Base-by-base conservation (phyloP, 768 basidiomycete species). In the Boletus reticulatus region DNA sequence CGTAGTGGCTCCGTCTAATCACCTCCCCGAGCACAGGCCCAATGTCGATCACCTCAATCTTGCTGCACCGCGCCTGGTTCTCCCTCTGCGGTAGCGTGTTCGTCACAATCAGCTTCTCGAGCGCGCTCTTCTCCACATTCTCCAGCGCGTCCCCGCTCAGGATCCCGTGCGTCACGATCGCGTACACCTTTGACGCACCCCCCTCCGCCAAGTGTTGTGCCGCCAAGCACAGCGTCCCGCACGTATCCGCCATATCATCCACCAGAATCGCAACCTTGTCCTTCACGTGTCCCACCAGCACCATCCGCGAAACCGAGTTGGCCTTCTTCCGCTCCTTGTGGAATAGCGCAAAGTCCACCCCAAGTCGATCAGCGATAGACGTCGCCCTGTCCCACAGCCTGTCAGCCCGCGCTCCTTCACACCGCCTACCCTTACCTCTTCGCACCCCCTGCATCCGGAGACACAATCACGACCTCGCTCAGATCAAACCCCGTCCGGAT, bases 291-390 rank as follows among this genome's bases (percentile, higher is more conserved):
- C 97, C 97, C 43, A 99, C 96, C 49, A 99, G 84, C 53, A 94
- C 84, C 94, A 95, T 94, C 53, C 94, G 85, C 57, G 92, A 94
- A 8, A 96, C 92, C 59, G 93, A 89, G 72, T 95, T 96, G 31
- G 92, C 92, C 75, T 92, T 94, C 78, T 95, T 94, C 57, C 96
- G 89, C 79, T 99, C 97, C 70, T 98, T 95, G 84, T 99, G 97
- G 80, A 98, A 98, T 52, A 99, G 78, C 24, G 97, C 97, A 76
- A 99, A 98, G 67, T 98, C 96, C 55, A 98, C 91, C 49, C 94
- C 93, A 56, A 98, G 81, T 45, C 92, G 85, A 72, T 98, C 96
- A 22, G 97, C 96, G 64, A 99, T 92, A 19, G 95, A 95, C 32
- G 96, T 97, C 31, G 95, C 97, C 72, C 96, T 98, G 74, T 46